Evolutionary conservation across 192 early-diverging fungal genomes (phyloP).

Genomic region (Entophlyctis luteolus): DNA sequence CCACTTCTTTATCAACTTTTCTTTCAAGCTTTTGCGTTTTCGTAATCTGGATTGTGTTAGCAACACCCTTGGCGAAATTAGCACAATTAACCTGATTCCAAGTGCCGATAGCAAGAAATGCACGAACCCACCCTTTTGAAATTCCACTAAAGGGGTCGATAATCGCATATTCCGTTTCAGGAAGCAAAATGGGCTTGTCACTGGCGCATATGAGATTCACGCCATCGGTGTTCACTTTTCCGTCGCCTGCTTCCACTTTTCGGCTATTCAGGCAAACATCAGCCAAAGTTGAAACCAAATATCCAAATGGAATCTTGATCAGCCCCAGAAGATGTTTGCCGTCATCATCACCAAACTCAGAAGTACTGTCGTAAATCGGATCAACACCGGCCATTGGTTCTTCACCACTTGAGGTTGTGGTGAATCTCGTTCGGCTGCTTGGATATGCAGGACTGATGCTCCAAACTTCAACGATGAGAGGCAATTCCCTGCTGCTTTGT

Average conservation of each 20-base stretch:
- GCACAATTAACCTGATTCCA: slow-evolving; percentile 26
- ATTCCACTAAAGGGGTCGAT: slow-evolving; percentile 40
- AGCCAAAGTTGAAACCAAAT: slow-evolving; percentile 15
- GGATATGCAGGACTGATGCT: slow-evolving; percentile 2
- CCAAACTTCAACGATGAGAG: slow-evolving; percentile 40
- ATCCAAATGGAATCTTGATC: slow-evolving; percentile 4
- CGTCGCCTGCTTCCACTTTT: neutral
- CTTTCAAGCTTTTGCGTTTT: slow-evolving; percentile 7
- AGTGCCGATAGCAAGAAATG: slow-evolving; percentile 37
- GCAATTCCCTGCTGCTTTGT: slow-evolving; percentile 3
- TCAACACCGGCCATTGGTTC: neutral
- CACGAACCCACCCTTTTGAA: slow-evolving; percentile 38
- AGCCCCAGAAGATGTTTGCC: slow-evolving; percentile 17
- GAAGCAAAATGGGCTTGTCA: slow-evolving; percentile 30
- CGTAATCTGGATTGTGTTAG: slow-evolving; percentile 31
- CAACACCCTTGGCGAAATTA: slow-evolving; percentile 9
- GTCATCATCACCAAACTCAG: neutral
- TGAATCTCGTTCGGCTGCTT: neutral
- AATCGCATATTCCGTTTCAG: slow-evolving; percentile 42
- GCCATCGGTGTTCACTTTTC: neutral
- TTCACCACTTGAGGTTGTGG: neutral
- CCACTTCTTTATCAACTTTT: too few species aligned
- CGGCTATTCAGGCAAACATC: neutral
- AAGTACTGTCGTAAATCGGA: neutral
- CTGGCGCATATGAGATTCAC: neutral